Evolutionary conservation across 192 early-diverging fungal species (phyloP), one percentile per base, ranked within the genome.

Genomic region (Coemansia sp.): DNA sequence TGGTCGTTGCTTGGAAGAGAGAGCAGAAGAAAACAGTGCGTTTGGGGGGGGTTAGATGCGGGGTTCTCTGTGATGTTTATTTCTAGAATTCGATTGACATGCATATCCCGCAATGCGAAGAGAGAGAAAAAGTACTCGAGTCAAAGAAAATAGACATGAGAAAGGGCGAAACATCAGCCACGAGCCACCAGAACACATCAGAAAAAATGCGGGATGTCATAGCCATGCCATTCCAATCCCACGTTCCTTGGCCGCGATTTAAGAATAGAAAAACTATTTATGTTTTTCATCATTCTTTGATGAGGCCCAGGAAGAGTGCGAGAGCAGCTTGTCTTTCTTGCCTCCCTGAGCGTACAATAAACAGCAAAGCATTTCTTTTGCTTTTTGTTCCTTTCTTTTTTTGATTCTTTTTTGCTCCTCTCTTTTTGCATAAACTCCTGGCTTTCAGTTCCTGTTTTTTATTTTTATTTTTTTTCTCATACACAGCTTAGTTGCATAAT

Each of bases 51-150:
- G 1, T 50, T 63, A 6, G 19, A n/a, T 48, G 45, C n/a, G 16
- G 22, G 50, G 3, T 20, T 42, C 39, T 54, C 7, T 19, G 50
- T 3, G 16, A 14, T n/a, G 14, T 53, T 8, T 38, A 10, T 37
- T 42, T 42, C 19, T 65, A 54, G 39, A 65, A 42, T 63, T 63
- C 42, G 22, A 50, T 42, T 10, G 14, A 54, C 6, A 12, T 7
- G 51, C 51, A 54, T 8, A 25, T 54, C 25, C 51, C 51, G 48
- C 48, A 45, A 12, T 45, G 8, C 13, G 44, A 9, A 45, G 10
- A 45, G 13, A 45, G 10, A 45, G 13, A 9, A 45, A 45, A 45
- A 7, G 8, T 14, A 9, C 44, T 1, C 44, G 1, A 45, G 2
- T 45, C 13, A 9, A 45, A 9, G 5, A 4, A 12, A 44, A 44